These are phyloP conservation scores for Claviceps sp. DNA, from an alignment of 2,329 filamentous ascomycete species.

Conservation along the genomic window DNA sequence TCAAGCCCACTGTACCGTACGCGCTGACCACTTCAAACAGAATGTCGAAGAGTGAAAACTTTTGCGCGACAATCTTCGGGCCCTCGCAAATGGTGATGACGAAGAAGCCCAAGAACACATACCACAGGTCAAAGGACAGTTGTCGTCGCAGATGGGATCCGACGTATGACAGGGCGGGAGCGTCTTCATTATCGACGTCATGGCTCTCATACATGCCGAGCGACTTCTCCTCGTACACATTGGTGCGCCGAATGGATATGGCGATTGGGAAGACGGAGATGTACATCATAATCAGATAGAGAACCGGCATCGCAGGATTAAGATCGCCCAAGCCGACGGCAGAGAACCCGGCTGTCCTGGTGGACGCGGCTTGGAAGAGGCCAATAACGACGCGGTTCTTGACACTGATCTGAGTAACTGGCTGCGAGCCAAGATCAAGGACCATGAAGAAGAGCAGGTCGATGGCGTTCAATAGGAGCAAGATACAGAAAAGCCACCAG, in stretches of 20 bases:
- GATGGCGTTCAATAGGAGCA: constrained; percentile 67
- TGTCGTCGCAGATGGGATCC: constrained; percentile 84
- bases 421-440: constrained; percentile 65
- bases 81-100: constrained; percentile 86
- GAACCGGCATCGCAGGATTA: constrained; percentile 84
- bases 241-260: constrained; percentile 85
- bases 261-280: constrained; percentile 95
- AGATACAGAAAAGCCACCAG: constrained; percentile 89
- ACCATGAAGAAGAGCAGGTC: constrained; percentile 88
- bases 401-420: constrained; percentile 53
- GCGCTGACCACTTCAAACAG: constrained; percentile 83
- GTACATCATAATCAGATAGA: constrained; percentile 99
- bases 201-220: constrained; percentile 55
- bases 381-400: constrained; percentile 72
- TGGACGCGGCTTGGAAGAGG: constrained; percentile 80
- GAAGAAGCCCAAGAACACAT: constrained; percentile 86
- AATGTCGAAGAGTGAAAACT: constrained; percentile 55
- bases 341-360: constrained; percentile 80
- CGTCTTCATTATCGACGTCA: constrained; percentile 35
- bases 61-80: constrained; percentile 43
- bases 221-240: constrained; percentile 89
- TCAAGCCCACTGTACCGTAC: constrained; percentile 88
- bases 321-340: constrained; percentile 65
- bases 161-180: constrained; percentile 65
- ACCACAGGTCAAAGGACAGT: constrained; percentile 96